A percentile compares a stretch with the other conserved stretches of the same genome.
Evolutionary conservation across 73 alveolate species (phyloP).

Genomic region (Tetrahymena elliotti): DNA sequence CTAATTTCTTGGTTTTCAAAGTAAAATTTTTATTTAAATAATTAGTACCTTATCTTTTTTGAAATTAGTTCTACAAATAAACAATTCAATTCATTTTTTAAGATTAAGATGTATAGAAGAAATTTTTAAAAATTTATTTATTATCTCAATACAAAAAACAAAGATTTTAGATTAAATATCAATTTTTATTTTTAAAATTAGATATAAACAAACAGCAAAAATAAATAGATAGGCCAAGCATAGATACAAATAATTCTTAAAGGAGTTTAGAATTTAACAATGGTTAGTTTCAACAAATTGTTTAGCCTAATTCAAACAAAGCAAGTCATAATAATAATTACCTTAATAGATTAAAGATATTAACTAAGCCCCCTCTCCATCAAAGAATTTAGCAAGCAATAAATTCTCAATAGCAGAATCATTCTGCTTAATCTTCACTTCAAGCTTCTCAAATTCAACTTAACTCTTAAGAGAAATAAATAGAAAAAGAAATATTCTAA

Average conservation of each 20-base stretch:
- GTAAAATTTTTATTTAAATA: not conserved
- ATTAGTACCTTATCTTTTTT: not conserved
- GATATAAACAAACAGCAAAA: not conserved
- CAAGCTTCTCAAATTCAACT: not conserved
- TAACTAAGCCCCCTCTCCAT: not conserved
- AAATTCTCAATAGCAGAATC: not conserved
- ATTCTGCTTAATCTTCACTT: not conserved
- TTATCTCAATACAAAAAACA: no score
- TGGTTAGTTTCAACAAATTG: not conserved
- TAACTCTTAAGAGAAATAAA: not conserved
- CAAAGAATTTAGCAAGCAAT: not conserved
- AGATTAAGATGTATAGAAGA: no score
- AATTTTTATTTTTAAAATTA: not conserved
- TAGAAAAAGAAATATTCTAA: not conserved
- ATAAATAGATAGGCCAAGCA: not conserved
- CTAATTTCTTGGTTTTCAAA: not conserved
- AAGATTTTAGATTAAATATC: not conserved
- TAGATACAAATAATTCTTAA: not conserved
- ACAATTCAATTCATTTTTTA: no score
- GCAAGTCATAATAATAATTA: not conserved
- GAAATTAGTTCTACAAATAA: no score
- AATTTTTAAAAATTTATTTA: no score
- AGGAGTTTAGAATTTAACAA: not conserved
- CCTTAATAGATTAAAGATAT: not conserved
- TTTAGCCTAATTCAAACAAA: not conserved